Evolutionary conservation across 2,329 filamentous ascomycete species (phyloP), one percentile per base, ranked within the genome.

Genomic region (Ustilaginoidea virens): DNA sequence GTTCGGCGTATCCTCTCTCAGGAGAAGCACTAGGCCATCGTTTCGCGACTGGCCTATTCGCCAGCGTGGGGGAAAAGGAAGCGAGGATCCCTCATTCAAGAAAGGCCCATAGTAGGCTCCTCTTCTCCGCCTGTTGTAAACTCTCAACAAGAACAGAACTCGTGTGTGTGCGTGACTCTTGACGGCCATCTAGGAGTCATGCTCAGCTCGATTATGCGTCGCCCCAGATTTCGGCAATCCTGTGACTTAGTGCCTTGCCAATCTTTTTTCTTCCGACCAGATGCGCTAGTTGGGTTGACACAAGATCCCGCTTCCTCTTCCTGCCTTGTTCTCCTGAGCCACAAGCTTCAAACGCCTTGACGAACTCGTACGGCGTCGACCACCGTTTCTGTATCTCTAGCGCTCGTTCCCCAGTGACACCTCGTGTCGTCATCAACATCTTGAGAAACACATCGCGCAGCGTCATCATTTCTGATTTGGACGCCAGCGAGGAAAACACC

Each of bases 351-450:
- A 71, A 85, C 0, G 78, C 80, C 42, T 74, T 68, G n/a, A 81
- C 56, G 28, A 90, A 69, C 1, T 71, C 69, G 33, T 67, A 60
- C 0, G 81, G 81, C 2, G 80, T 87, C 38, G 64, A 69, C 78
- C 80, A 90, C n/a, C 63, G 56, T 39, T 71, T 74, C 45, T 87
- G 80, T 9, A 90, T 82, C 51, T 82, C 80, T 5, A 86, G 51
- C 0, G 81, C 81, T 42, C 80, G 81, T 40, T 86, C 80, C 3
- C 76, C 78, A 1, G 77, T 80, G 9, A 90, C 60, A 2, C 79
- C 78, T 31, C 67, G 67, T 2, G 69, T 81, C 37, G 77, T 82
- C 80, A 90, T 85, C 27, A 90, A 63, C 80, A 90, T 87, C 51
- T 86, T 86, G 16, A 90, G 55, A 40, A 71, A 87, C 0, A 86